Evolutionary conservation across 139 green algal species (phyloP).

Genomic region (Pseudopediastrum boryanum): DNA sequence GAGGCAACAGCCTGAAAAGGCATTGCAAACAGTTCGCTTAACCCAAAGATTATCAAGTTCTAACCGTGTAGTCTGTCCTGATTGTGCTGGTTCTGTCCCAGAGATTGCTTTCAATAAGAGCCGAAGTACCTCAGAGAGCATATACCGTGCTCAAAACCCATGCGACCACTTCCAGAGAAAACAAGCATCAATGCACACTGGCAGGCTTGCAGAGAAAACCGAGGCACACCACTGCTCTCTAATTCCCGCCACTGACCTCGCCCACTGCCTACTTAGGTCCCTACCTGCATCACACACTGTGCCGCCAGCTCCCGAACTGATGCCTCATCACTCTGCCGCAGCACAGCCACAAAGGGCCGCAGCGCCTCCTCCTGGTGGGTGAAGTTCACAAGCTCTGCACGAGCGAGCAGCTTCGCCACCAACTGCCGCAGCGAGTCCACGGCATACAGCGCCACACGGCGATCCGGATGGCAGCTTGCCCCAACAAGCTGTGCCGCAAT

Average conservation of each 20-base stretch:
- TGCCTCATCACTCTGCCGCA: constrained; percentile 72
- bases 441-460: constrained; percentile 55
- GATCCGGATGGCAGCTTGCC: constrained; percentile 75
- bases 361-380: constrained; percentile 85
- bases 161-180: too few species aligned
- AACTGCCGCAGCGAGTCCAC: constrained; percentile 82
- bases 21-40: too few species aligned
- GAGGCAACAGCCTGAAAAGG: constrained; percentile 40
- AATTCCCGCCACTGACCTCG: constrained; percentile 13
- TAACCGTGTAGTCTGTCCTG: too few species aligned
- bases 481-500: constrained; percentile 81
- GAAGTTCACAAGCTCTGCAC: constrained; percentile 84
- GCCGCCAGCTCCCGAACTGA: constrained; percentile 82
- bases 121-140: too few species aligned
- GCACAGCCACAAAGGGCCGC: constrained; percentile 86
- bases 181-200: too few species aligned
- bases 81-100: too few species aligned
- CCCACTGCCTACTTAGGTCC: background rate
- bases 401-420: constrained; percentile 71
- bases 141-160: too few species aligned
- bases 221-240: constrained; percentile 6
- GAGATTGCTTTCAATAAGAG: too few species aligned
- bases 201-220: too few species aligned
- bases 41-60: too few species aligned
- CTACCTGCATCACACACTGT: constrained; percentile 66